Evolutionary conservation across 1,284 basidiomycete genomes (phyloP), one percentile per base, ranked within the genome.

Genomic region (Xerocomus nothofagi): DNA sequence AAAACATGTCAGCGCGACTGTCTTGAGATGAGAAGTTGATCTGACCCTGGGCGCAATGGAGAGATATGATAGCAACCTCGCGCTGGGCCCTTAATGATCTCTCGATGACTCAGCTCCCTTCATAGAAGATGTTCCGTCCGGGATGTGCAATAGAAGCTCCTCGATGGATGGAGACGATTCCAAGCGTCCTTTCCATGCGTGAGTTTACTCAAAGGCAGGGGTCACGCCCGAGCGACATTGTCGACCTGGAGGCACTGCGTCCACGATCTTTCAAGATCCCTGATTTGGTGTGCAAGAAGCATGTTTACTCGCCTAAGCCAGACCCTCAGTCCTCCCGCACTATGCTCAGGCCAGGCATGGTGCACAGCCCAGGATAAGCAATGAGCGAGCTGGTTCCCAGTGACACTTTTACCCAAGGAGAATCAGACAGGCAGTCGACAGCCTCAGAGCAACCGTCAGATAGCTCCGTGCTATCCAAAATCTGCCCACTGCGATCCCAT

Each of bases 41-140:
- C 60, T 21, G 47, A 86, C 86, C 73, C 92, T 93, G 6, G 86
- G 80, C 2, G 87, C 89, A 38, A 92, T 74, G 21, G 91, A 67
- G 51, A 92, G 74, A 66, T 81, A 91, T n/a, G n/a, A 67, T 91
- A 91, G 65, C 86, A 81, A 3, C 87, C 86, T 11, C 74, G 66
- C 58, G 88, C 84, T 30, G 78, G 70, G 31, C 90, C 92, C 44
- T 84, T 73, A 30, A 95, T 79, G 58, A 94, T 91, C 75, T 69
- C 67, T 94, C 86, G 51, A 94, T 80, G n/a, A 76, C 84, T 77
- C 64, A 93, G 88, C 63, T 92, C 90, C 51, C 76, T 76, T 40
- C 91, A 77, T 18, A 80, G 73, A 26, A 92, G 71, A 63, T 87
- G 83, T 45, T 81, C 68, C 14, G 80, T 75, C 80, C 77, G 79